Percentiles rank a stretch among this genome's conserved stretches.
Conservation (phyloP, 2,329 filamentous ascomycete species). For the Aspergillus sp. region DNA sequence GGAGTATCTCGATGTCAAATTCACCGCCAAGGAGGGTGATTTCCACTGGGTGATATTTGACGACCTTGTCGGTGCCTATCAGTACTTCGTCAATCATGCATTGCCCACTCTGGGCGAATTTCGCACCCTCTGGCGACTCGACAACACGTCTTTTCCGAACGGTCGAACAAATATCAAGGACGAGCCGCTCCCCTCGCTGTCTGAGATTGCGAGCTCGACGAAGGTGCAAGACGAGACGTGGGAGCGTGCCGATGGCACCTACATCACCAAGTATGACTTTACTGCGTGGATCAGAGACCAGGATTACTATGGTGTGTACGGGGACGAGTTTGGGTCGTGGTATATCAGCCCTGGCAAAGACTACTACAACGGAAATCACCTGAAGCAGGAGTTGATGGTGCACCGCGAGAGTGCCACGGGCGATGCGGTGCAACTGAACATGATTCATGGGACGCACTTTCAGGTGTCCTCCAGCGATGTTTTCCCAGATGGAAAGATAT, state of each 20-base stretch:
- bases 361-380: constrained; percentile 52
- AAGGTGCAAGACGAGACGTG: constrained; percentile 57
- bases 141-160: constrained; percentile 48
- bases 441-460: constrained; percentile 54
- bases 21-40: constrained; percentile 47
- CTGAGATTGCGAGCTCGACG: constrained; percentile 43
- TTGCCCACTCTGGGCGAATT: constrained; percentile 51
- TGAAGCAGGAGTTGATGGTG: constrained; percentile 54
- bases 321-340: constrained; percentile 50
- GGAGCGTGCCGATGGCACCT: constrained; percentile 47
- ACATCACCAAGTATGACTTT: constrained; percentile 54
- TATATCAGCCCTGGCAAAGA: constrained; percentile 52
- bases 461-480: constrained; percentile 35
- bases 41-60: constrained; percentile 54
- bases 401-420: constrained; percentile 52
- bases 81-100: constrained; percentile 53
- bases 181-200: constrained; percentile 43
- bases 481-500: constrained; percentile 42
- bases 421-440: constrained; percentile 53
- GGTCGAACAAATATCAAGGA: constrained; percentile 48
- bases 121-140: constrained; percentile 50
- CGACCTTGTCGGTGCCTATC: constrained; percentile 52
- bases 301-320: constrained; percentile 52
- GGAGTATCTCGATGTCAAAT: constrained; percentile 49
- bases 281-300: constrained; percentile 39